Evolutionary conservation across 2,329 filamentous ascomycete genomes (phyloP).

Genomic region (Byssochlamys sp.): DNA sequence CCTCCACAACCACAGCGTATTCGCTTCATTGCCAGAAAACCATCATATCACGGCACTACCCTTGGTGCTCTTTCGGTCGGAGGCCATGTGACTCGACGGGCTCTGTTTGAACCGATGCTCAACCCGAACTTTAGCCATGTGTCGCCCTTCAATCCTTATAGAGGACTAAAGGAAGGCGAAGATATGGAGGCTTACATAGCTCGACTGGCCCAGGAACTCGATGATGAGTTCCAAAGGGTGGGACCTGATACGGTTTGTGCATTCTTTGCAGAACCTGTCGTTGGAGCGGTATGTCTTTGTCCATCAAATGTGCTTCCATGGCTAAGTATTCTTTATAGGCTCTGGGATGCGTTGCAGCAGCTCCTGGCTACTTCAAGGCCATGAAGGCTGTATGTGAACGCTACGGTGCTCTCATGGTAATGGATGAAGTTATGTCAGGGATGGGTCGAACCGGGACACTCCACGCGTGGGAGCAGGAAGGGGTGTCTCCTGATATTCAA

Average conservation of each 20-base stretch:
- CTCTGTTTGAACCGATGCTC: constrained; percentile 51
- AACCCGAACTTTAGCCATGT: constrained; percentile 48
- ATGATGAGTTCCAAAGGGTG: constrained; percentile 52
- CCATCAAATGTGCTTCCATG: background rate
- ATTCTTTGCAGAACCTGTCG: constrained; percentile 62
- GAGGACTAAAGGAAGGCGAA: constrained; percentile 42
- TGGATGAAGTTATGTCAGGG: constrained; percentile 64
- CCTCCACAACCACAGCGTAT: constrained; percentile 42
- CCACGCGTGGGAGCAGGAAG: constrained; percentile 49
- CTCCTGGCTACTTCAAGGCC: constrained; percentile 56
- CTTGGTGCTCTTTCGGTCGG: constrained; percentile 58
- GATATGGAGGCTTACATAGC: constrained; percentile 47
- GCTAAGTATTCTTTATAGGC: constrained; percentile 28
- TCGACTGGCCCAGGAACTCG: constrained; percentile 53
- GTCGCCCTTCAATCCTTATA: constrained; percentile 56
- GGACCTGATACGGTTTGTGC: constrained; percentile 58
- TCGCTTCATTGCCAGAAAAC: constrained; percentile 53
- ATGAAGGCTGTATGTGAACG: constrained; percentile 57
- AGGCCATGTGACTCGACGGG: constrained; percentile 50
- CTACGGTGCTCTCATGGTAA: constrained; percentile 58
- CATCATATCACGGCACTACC: constrained; percentile 61
- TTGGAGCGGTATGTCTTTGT: constrained; percentile 47
- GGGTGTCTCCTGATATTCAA: constrained; percentile 46
- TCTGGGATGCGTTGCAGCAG: constrained; percentile 55
- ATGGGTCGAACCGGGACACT: constrained; percentile 46